A percentile compares a stretch with the other conserved stretches of the same genome.
Conservation (phyloP, 768 basidiomycete genomes). For the Mycena filopes region DNA sequence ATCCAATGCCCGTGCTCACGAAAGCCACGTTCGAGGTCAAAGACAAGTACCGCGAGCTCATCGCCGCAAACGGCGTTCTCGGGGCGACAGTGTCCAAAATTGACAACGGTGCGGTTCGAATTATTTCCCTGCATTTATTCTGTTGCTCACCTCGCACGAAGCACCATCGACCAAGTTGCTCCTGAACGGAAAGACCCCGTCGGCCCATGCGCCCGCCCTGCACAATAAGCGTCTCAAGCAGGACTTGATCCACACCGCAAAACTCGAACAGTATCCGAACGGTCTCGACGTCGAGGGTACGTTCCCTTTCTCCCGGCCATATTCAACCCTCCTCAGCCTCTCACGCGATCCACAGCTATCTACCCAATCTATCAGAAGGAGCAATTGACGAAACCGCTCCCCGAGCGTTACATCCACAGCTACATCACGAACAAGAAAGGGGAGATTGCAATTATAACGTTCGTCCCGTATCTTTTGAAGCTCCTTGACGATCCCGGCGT, state of each 20-base stretch:
- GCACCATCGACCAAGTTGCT: neutral
- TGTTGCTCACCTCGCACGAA: neutral
- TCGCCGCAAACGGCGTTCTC: slow-evolving; percentile 1
- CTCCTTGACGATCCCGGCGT: slow-evolving; percentile 19
- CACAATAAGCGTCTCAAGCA: slow-evolving; percentile 3
- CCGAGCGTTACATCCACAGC: slow-evolving; percentile 20
- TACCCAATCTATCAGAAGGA: neutral
- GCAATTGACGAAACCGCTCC: neutral
- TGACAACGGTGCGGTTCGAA: slow-evolving; percentile 2
- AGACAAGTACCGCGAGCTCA: neutral
- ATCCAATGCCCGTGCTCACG: neutral
- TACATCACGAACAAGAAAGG: neutral
- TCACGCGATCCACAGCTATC: neutral
- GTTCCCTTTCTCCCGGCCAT: neutral
- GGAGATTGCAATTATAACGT: slow-evolving; percentile 12
- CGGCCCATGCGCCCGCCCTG: neutral
- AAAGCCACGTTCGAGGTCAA: neutral
- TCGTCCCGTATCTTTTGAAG: slow-evolving; percentile 6
- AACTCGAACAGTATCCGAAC: slow-evolving; percentile 4
- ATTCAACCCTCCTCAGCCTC: too few relatives aligned
- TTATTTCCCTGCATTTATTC: too few relatives aligned
- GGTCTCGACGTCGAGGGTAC: slow-evolving; percentile 13
- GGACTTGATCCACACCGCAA: neutral
- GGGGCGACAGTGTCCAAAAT: slow-evolving; percentile 12
- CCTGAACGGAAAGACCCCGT: slow-evolving; percentile 3